A percentile compares a stretch with the other conserved stretches of the same genome.
These are phyloP conservation scores for Corinectria fuckeliana DNA, from an alignment of 2,329 filamentous ascomycete genomes.

Conservation along the genomic window DNA sequence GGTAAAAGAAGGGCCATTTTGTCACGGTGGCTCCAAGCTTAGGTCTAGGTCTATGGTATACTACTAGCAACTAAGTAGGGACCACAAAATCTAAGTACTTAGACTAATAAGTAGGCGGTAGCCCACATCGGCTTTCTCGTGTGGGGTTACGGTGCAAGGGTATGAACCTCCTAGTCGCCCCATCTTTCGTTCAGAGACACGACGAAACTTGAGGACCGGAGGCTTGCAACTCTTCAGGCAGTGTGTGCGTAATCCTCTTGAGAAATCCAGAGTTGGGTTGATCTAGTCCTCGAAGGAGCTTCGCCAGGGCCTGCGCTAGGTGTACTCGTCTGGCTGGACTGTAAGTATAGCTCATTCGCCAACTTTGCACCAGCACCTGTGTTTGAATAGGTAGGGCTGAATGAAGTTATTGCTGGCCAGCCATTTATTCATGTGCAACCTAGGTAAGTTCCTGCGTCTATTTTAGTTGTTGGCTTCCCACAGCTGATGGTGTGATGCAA, in stretches of 20 bases:
- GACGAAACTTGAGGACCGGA: not conserved
- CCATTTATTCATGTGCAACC: not conserved
- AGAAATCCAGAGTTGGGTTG: not conserved
- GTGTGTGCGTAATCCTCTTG: not conserved
- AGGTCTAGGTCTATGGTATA: too few species aligned
- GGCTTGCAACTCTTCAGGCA: not conserved
- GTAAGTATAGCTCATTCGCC: too few species aligned
- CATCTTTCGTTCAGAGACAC: not conserved
- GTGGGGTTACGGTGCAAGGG: not conserved
- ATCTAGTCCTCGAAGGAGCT: not conserved
- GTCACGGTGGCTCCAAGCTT: constrained; percentile 3
- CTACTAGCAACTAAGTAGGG: too few species aligned
- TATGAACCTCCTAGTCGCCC: not conserved
- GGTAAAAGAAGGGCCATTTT: not conserved
- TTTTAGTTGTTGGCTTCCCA: not conserved
- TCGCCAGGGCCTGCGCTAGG: too few species aligned
- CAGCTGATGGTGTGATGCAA: not conserved
- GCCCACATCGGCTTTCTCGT: not conserved
- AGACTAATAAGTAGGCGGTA: too few species aligned
- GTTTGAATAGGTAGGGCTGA: not conserved
- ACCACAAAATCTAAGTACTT: not conserved
- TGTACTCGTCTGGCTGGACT: too few species aligned
- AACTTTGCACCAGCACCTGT: not conserved
- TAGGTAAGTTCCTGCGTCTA: not conserved
- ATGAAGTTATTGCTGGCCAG: not conserved